Percentiles rank a stretch among this genome's conserved stretches.
These are phyloP conservation scores for Phellinidium pouzarii DNA, from an alignment of 1,284 basidiomycete genomes.

Conservation along the genomic window DNA sequence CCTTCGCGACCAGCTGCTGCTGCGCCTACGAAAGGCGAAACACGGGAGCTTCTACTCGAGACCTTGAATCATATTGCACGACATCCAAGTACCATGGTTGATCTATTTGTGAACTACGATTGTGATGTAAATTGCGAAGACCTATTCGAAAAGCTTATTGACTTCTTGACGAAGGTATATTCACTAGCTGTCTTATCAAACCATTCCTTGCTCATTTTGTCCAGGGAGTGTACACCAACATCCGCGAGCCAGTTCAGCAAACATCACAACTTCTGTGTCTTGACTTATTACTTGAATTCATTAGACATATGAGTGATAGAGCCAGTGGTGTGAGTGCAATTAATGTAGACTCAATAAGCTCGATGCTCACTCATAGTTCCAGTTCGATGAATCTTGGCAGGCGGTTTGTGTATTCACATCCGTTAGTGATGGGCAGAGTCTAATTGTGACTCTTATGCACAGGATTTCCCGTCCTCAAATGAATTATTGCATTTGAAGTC, in stretches of 20 bases:
- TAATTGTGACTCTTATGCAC: constrained; percentile 8
- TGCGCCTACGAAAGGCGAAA: constrained; percentile 79
- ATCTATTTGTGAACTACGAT: constrained; percentile 95
- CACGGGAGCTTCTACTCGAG: constrained; percentile 87
- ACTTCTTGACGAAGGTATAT: constrained; percentile 78
- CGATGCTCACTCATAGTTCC: neutral
- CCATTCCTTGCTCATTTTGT: neutral
- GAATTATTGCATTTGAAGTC: constrained; percentile 71
- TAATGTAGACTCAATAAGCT: constrained; percentile 4
- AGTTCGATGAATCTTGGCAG: constrained; percentile 19
- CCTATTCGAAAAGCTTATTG: constrained; percentile 86
- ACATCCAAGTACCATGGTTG: constrained; percentile 87
- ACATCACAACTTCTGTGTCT: constrained; percentile 85
- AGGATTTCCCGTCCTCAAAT: constrained; percentile 52
- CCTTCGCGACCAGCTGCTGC: constrained; percentile 59
- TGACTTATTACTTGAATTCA: constrained; percentile 82
- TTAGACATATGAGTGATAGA: constrained; percentile 84
- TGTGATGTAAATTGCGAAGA: constrained; percentile 97
- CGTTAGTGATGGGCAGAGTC: neutral
- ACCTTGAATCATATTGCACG: constrained; percentile 77
- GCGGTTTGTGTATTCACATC: constrained; percentile 8
- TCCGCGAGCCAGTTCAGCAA: constrained; percentile 62
- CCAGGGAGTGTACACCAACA: constrained; percentile 76
- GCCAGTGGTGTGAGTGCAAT: constrained; percentile 54
- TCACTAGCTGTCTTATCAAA: neutral